These are phyloP conservation scores for Hypoxylon trugodes DNA, from an alignment of 495 filamentous ascomycete species.

Conservation along the genomic window DNA sequence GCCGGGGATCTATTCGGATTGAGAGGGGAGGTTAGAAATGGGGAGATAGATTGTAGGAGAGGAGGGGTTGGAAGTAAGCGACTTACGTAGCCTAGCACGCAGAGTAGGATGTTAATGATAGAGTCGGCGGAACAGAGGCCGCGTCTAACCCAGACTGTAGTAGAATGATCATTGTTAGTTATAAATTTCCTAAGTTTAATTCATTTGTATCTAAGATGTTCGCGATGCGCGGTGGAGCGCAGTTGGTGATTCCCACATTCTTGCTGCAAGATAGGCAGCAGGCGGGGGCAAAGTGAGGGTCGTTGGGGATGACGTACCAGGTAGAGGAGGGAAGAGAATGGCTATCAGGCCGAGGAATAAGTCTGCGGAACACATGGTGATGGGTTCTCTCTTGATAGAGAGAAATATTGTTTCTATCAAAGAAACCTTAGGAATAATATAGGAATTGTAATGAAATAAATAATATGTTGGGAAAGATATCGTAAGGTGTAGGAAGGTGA, in stretches of 20 bases:
- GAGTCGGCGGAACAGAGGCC: slow-evolving; percentile 94
- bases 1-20: slow-evolving; percentile 70
- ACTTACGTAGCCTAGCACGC: slow-evolving; percentile 78
- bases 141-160: slow-evolving; percentile 94
- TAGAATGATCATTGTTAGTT: not conserved
- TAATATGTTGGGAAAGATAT: not conserved
- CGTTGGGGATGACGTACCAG: slow-evolving; percentile 69
- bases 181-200: slow-evolving; percentile 10
- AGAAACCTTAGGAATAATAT: not conserved
- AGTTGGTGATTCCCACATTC: slow-evolving; percentile 19
- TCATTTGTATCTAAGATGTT: not conserved
- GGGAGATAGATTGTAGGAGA: not conserved
- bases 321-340: slow-evolving; percentile 91
- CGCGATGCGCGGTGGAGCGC: slow-evolving; percentile 2
- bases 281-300: slow-evolving; percentile 11
- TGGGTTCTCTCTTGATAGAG: not conserved
- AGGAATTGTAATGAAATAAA: not conserved
- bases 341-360: slow-evolving; percentile 88
- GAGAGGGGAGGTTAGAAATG: slow-evolving; percentile 1
- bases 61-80: not conserved
- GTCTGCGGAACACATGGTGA: slow-evolving; percentile 70
- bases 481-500: slow-evolving; percentile 14
- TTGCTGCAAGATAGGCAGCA: slow-evolving; percentile 19
- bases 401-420: not conserved
- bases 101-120: slow-evolving; percentile 94